Evolutionary conservation across 139 green algal genomes (phyloP), one percentile per base, ranked within the genome.

Genomic region (Ettlia oleoabundans): DNA sequence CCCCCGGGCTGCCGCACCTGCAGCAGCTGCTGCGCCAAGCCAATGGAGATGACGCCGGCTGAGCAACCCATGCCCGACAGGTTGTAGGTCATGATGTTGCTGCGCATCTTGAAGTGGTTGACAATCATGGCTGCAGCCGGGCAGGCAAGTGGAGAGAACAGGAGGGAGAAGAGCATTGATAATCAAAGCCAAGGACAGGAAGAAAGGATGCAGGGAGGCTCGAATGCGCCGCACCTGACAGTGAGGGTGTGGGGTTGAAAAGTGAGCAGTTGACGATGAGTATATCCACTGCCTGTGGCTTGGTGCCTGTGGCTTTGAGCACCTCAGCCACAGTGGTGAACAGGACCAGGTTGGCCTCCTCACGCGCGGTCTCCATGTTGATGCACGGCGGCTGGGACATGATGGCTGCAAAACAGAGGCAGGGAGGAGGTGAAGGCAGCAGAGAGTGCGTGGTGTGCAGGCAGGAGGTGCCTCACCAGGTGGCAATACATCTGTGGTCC

Each of bases 221-320:
- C n/a, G n/a, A n/a, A n/a, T n/a, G n/a, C n/a, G n/a, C n/a, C 76
- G 32, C 63, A 82, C 76, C 76, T 3, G 89, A 89, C 35, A 99
- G 87, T 21, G 91, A 97, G 64, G 96, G 96, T 1, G 96, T 99
- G 35, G 96, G 96, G 91, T 97, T 98, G 93, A 99, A 99, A 43
- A 99, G 89, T 51, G 79, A 93, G 94, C 96, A 99, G 92, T 99
- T 99, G 21, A 99, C 91, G 53, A 99, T 91, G 38, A 99, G 85
- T 67, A 98, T 94, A 85, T 95, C 96, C 28, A 99, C 92, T 81
- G 83, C 85, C 73, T 88, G 84, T 21, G 89, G 82, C 69, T 70
- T 84, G 41, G 83, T 71, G 37, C 42, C 81, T 0, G 85, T 91
- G 51, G 90, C 88, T 19, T 86, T 62, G 52, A 98, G 87, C 68